Evolutionary conservation across 768 basidiomycete genomes (phyloP).

Genomic region (Rhizopogon vesiculosus): DNA sequence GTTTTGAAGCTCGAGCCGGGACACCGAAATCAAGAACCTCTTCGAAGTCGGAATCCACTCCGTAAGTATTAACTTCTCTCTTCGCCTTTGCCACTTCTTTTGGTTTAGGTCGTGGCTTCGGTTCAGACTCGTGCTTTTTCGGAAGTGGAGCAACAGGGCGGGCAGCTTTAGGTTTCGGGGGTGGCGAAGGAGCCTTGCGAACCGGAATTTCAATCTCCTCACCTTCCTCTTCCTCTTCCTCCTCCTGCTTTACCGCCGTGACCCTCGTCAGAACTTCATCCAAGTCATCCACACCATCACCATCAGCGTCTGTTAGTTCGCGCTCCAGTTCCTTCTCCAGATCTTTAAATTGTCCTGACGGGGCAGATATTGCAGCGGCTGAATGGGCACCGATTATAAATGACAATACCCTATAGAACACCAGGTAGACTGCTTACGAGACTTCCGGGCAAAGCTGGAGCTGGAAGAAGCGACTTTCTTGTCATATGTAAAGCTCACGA

Average conservation of each 20-base stretch:
- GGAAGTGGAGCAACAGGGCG: slow-evolving; percentile 17
- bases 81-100: slow-evolving; percentile 21
- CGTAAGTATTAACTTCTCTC: slow-evolving; percentile 12
- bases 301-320: slow-evolving; percentile 32
- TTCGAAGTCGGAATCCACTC: slow-evolving; percentile 30
- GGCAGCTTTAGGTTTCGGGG: slow-evolving; percentile 29
- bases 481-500: slow-evolving; percentile 49
- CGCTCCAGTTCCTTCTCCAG: slow-evolving; percentile 23
- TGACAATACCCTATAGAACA: not conserved
- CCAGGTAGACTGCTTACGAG: slow-evolving; percentile 15
- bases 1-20: slow-evolving; percentile 36
- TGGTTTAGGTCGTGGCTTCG: slow-evolving; percentile 23
- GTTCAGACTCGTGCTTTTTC: slow-evolving; percentile 16
- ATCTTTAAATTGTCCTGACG: slow-evolving; percentile 27
- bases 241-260: slow-evolving; percentile 23
- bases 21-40: slow-evolving; percentile 47
- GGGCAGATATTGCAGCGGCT: slow-evolving; percentile 16
- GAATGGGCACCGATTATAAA: slow-evolving; percentile 1
- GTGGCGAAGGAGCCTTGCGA: slow-evolving; percentile 17
- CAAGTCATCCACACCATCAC: slow-evolving; percentile 40
- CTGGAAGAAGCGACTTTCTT: slow-evolving; percentile 32
- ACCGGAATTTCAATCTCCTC: slow-evolving; percentile 18
- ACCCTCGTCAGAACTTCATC: slow-evolving; percentile 33
- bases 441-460: slow-evolving; percentile 13
- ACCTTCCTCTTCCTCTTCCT: slow-evolving; percentile 33